These are phyloP conservation scores for Yamadazyma takamatsuzukensis DNA, from an alignment of 805 yeast species.

Conservation along the genomic window DNA sequence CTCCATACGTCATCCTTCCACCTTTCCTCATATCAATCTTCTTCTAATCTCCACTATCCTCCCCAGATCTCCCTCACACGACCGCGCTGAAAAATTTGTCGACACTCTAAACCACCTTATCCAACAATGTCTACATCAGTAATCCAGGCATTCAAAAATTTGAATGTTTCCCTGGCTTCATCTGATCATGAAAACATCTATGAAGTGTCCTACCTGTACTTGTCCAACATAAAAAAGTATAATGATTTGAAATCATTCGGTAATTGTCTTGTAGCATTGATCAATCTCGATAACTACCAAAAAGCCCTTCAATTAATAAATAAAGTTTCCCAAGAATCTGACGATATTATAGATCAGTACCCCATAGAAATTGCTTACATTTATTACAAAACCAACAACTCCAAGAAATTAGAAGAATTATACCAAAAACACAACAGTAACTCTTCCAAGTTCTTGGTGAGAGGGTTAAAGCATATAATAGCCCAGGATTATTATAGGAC, in stretches of 20 bases:
- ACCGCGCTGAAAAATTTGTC: not conserved
- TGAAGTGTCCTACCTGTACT: slow-evolving; percentile 38
- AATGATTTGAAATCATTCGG: slow-evolving; percentile 34
- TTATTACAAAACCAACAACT: slow-evolving; percentile 53
- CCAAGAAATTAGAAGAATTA: slow-evolving; percentile 22
- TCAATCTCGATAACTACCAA: slow-evolving; percentile 54
- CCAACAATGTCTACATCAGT: slow-evolving; percentile 35
- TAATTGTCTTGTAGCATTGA: slow-evolving; percentile 53
- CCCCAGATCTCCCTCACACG: too few species aligned
- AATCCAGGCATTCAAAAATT: slow-evolving; percentile 37
- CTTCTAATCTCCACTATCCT: too few species aligned
- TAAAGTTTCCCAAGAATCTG: slow-evolving; percentile 29
- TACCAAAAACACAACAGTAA: slow-evolving; percentile 13
- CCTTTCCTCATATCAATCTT: too few species aligned
- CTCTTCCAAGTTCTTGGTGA: slow-evolving; percentile 15
- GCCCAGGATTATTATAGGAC: slow-evolving; percentile 53
- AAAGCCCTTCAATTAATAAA: slow-evolving; percentile 45
- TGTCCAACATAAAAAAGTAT: slow-evolving; percentile 34
- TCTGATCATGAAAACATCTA: slow-evolving; percentile 34
- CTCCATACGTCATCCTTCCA: too few species aligned
- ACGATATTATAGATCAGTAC: slow-evolving; percentile 31
- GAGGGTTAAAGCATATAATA: slow-evolving; percentile 45
- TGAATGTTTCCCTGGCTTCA: slow-evolving; percentile 27
- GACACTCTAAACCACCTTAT: not conserved
- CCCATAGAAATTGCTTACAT: slow-evolving; percentile 56